Percentiles rank a stretch among this genome's conserved stretches.
Evolutionary conservation across 2,329 filamentous ascomycete species (phyloP).

Genomic region (Cyphellophora attinorum): DNA sequence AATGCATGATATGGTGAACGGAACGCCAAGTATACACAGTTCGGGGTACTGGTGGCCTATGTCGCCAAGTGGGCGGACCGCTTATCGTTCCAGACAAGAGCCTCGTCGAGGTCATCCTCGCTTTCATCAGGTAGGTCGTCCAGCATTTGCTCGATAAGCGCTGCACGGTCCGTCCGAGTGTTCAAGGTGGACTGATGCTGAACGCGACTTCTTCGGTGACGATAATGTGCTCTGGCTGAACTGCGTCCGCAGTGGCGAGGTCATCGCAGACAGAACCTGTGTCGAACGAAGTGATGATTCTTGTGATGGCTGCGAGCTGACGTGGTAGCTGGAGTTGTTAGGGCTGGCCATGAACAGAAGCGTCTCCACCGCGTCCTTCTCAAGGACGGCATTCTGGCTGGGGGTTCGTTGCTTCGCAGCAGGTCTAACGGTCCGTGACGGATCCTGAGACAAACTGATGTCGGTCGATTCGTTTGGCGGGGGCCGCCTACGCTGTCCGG

Average conservation of each 20-base stretch:
- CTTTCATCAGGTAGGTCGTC: slow-evolving; percentile 21
- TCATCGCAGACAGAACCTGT: slow-evolving; percentile 14
- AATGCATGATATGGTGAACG: too few relatives aligned
- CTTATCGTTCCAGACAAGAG: too few relatives aligned
- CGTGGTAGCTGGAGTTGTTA: slow-evolving; percentile 33
- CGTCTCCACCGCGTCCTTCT: slow-evolving; percentile 42
- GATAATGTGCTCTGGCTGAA: slow-evolving; percentile 14
- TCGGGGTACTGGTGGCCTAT: too few relatives aligned
- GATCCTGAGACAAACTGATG: not conserved
- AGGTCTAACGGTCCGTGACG: slow-evolving; percentile 4
- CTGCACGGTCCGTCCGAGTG: slow-evolving; percentile 9
- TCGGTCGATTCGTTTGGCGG: slow-evolving; percentile 24
- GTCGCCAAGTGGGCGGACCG: too few relatives aligned
- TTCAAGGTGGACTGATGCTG: slow-evolving; percentile 8
- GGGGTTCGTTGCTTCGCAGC: slow-evolving; percentile 24
- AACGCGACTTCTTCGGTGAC: slow-evolving; percentile 18
- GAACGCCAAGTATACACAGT: too few relatives aligned
- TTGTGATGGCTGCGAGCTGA: slow-evolving; percentile 24
- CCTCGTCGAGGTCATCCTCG: slow-evolving; percentile 17
- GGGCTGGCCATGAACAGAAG: slow-evolving; percentile 42
- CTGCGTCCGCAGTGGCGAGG: slow-evolving; percentile 13
- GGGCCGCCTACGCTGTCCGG: slow-evolving; percentile 27
- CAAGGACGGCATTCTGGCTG: slow-evolving; percentile 35
- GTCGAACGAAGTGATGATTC: slow-evolving; percentile 13
- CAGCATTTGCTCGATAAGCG: slow-evolving; percentile 22